Conservation (phyloP, 768 basidiomycete genomes). For the Lentinula lateritia region DNA sequence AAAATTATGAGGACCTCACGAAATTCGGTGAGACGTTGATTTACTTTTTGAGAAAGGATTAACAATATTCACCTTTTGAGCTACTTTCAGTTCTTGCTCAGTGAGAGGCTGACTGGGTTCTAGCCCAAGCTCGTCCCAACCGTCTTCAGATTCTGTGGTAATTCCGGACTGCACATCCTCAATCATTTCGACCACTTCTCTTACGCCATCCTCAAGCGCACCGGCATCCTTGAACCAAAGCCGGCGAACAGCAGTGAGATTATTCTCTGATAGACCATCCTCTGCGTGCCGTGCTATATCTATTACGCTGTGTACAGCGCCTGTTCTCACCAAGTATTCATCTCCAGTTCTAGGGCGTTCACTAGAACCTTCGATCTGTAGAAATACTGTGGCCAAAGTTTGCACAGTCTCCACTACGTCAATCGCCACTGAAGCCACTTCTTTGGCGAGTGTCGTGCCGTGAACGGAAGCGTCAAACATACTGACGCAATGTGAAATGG, state of each 20-base stretch:
- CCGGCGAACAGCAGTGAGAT: constrained; percentile 51
- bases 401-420: constrained; percentile 40
- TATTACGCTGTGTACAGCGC: constrained; percentile 57
- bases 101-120: constrained; percentile 40
- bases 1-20: constrained; percentile 54
- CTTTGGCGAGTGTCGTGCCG: constrained; percentile 41
- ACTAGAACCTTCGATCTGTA: constrained; percentile 24
- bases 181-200: constrained; percentile 54
- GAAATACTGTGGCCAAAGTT: constrained; percentile 38
- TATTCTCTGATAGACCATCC: constrained; percentile 49
- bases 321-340: constrained; percentile 53
- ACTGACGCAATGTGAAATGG: constrained; percentile 44
- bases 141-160: constrained; percentile 36
- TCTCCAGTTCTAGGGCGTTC: constrained; percentile 23
- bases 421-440: constrained; percentile 32
- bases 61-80: constrained; percentile 46
- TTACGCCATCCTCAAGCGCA: constrained; percentile 54
- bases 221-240: constrained; percentile 46
- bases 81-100: constrained; percentile 44
- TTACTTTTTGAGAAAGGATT: not conserved
- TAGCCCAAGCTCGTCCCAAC: constrained; percentile 63
- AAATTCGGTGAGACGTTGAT: not conserved
- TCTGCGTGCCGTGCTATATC: constrained; percentile 35
- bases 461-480: constrained; percentile 35
- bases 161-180: constrained; percentile 26